Evolutionary conservation across 306 rosid genomes (phyloP), one percentile per base, ranked within the genome.

Genomic region (Quercus wislizeni): DNA sequence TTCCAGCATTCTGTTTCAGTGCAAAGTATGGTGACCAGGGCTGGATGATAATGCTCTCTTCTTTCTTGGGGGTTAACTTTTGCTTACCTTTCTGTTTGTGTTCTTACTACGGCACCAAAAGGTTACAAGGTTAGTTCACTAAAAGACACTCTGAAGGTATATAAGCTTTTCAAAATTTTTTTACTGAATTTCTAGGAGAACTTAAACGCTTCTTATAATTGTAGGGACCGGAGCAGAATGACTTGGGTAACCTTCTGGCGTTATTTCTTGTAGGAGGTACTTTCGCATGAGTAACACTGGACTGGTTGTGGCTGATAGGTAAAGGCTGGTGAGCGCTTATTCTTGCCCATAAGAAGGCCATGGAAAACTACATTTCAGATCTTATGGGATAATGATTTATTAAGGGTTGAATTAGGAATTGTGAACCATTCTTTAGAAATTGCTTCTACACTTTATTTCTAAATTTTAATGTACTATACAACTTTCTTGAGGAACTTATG

Each of bases 261-360:
- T 43, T 91, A 86, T 92, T 87, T 86, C 87, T 92, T 31, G 69
- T 92, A 2, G 90, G 80, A 73, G 99, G 99, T 30, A 82, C 92
- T 31, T 91, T 91, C 84, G 87, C 97, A 20, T 97, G 99, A n/a
- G 97, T 90, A 12, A 82, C 88, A 55, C 92, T 91, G 51, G 99
- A 94, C 54, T 94, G 99, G 99, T 74, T 91, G 73, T 94, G 99
- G 97, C 91, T 94, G n/a, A 94, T 92, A 61, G 97, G 97, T 52
- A 90, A 91, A 81, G 97, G 91, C 46, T 94, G 99, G 97, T 94
- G 89, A 65, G 49, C 19, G 14, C 69, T 65, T 19, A 65, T 65
- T 8, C 43, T 30, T 30, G 43, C 41, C 5, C 11, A 28, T 28
- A 63, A 3, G 38, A 63, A 23, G 41, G 69, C 28, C 19, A 13